phyloP scores from a whole-genome alignment of 257 asterid species.

The Cynanchum wilfordii region DNA sequence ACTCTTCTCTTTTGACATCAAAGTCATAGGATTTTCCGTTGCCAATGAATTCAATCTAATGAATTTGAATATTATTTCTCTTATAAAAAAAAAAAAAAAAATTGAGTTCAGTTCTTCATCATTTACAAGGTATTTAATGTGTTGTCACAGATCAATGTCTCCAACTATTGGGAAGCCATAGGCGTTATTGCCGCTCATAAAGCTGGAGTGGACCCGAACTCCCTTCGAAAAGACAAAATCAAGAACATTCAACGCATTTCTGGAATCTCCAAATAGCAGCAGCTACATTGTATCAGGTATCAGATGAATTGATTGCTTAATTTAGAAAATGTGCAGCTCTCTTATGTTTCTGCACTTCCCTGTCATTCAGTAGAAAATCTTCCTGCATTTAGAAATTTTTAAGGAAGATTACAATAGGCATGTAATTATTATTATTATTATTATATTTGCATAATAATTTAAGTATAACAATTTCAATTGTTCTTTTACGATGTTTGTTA shows the following conservation, averaged over 20 bases:
- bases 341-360: not conserved
- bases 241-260: slow-evolving; percentile 34
- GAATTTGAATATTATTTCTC: not conserved
- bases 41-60: not conserved
- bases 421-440: no score
- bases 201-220: slow-evolving; percentile 78
- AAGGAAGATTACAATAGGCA: no score
- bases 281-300: slow-evolving; percentile 24
- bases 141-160: slow-evolving; percentile 56
- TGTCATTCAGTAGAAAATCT: no score
- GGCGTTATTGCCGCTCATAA: slow-evolving; percentile 88
- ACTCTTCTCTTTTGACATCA: not conserved
- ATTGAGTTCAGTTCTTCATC: not conserved
- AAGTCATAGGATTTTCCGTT: no score
- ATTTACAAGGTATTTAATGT: slow-evolving; percentile 2
- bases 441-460: no score
- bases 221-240: slow-evolving; percentile 58
- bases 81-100: not conserved
- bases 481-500: no score
- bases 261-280: slow-evolving; percentile 36
- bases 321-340: not conserved
- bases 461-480: no score
- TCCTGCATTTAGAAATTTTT: no score
- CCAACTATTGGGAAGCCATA: slow-evolving; percentile 94
- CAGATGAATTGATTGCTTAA: slow-evolving; percentile 18